Percentiles rank a stretch among this genome's conserved stretches.
These are phyloP conservation scores for Syzygium malaccense DNA, from an alignment of 441 rosid species.

Conservation along the genomic window DNA sequence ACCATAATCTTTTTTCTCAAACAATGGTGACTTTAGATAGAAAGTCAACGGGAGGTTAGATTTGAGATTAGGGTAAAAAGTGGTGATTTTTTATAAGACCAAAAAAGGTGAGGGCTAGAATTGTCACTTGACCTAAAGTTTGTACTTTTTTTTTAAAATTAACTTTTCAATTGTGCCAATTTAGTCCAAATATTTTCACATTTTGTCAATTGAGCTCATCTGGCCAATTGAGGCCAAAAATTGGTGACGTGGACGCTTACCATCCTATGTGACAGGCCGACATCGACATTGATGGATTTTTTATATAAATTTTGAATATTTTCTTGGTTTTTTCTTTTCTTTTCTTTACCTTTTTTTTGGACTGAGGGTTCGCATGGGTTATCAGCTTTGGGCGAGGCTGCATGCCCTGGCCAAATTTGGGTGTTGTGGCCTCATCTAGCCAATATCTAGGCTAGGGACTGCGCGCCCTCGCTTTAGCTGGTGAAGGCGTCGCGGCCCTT, in stretches of 20 bases:
- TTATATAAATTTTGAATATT: not conserved
- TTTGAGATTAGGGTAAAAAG: no score
- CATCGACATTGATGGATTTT: not conserved
- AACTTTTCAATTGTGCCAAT: fast-evolving
- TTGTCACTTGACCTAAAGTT: no score
- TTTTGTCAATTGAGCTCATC: fast-evolving
- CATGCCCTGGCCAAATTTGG: not conserved
- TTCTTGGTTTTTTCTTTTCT: not conserved
- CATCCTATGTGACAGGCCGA: fast-evolving
- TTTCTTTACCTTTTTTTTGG: no score
- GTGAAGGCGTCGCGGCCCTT: fast-evolving
- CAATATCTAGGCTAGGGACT: fast-evolving
- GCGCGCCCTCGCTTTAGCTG: fast-evolving
- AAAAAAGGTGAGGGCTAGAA: no score
- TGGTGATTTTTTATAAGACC: no score
- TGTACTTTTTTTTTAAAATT: no score
- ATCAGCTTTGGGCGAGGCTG: fast-evolving
- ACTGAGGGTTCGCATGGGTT: not conserved
- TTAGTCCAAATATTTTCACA: not conserved
- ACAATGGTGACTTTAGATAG: no score
- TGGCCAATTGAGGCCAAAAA: fast-evolving
- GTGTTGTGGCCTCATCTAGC: not conserved
- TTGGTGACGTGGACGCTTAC: fast-evolving
- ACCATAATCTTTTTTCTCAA: no score
- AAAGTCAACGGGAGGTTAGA: no score